Evolutionary conservation across 2,329 filamentous ascomycete species (phyloP).

Genomic region (Neofusicoccum kwambonambiense): DNA sequence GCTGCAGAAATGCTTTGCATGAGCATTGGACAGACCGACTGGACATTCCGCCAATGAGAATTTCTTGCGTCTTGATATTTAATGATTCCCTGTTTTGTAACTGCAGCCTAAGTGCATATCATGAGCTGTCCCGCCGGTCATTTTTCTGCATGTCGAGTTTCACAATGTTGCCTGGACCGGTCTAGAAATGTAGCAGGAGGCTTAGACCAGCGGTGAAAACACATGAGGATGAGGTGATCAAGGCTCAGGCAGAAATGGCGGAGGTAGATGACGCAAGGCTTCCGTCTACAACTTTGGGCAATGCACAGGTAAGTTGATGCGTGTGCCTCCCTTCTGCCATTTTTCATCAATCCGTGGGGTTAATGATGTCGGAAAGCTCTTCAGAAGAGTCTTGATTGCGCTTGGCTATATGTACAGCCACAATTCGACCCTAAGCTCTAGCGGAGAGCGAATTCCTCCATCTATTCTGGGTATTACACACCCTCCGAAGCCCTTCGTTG

Average conservation of each 20-base stretch:
- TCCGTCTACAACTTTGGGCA: background rate
- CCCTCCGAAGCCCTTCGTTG: background rate
- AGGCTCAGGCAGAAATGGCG: background rate
- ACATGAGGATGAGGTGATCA: background rate
- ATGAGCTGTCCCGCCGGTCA: background rate
- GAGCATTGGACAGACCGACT: background rate
- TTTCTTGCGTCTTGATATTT: background rate
- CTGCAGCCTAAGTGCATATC: constrained; percentile 2
- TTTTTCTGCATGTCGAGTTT: background rate
- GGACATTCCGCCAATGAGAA: background rate
- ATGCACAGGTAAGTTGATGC: background rate
- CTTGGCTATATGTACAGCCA: constrained; percentile 9
- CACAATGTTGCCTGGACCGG: background rate
- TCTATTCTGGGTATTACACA: constrained; percentile 11
- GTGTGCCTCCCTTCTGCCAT: too few relatives aligned
- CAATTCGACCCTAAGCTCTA: background rate
- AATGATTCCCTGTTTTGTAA: background rate
- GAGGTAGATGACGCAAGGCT: background rate
- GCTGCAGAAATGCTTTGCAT: background rate
- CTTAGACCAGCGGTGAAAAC: background rate
- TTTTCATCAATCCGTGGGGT: background rate
- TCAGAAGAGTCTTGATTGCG: constrained; percentile 10
- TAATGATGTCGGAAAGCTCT: background rate
- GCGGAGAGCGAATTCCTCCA: background rate
- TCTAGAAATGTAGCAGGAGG: background rate